Evolutionary conservation across 2,329 filamentous ascomycete genomes (phyloP).

Genomic region (Niveomyces coronatus): DNA sequence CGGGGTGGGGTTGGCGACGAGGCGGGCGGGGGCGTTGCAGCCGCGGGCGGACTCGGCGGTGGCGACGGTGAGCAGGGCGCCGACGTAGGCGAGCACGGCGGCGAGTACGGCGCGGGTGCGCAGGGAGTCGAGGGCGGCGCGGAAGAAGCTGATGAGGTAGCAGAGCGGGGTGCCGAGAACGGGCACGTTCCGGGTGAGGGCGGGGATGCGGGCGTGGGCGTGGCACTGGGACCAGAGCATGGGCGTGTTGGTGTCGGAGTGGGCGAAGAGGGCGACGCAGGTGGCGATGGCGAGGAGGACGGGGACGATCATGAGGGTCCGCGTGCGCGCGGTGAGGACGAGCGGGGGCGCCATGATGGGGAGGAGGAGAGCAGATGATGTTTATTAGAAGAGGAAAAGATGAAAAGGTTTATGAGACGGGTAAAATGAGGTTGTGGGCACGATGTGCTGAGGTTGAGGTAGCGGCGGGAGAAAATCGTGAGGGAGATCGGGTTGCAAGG

Average conservation of each 20-base stretch:
- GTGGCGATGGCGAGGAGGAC: conserved; percentile 36
- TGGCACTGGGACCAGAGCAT: conserved; percentile 45
- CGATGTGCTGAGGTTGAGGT: no score
- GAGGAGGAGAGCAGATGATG: no score
- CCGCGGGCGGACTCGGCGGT: conserved; percentile 39
- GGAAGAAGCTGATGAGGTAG: conserved; percentile 41
- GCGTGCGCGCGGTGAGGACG: conserved; percentile 25
- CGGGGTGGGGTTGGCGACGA: conserved; percentile 28
- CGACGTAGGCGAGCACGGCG: conserved; percentile 33
- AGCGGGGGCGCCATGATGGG: conserved; percentile 5
- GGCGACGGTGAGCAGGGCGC: conserved; percentile 37
- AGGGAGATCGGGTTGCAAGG: no score
- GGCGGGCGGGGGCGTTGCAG: conserved; percentile 25
- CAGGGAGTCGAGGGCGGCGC: conserved; percentile 29
- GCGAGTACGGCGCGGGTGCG: conserved; percentile 32
- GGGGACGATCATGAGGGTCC: conserved; percentile 40
- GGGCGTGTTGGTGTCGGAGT: conserved; percentile 40
- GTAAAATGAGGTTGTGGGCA: no score
- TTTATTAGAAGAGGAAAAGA: no score
- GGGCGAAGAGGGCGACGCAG: conserved; percentile 29
- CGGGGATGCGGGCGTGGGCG: conserved; percentile 33
- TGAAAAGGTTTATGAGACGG: no score
- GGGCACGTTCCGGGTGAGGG: conserved; percentile 33
- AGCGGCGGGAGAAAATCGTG: no score
- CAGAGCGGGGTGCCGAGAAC: conserved; percentile 35